These are phyloP conservation scores for Cubamyces lactineus DNA, from an alignment of 768 basidiomycete species.

Conservation along the genomic window DNA sequence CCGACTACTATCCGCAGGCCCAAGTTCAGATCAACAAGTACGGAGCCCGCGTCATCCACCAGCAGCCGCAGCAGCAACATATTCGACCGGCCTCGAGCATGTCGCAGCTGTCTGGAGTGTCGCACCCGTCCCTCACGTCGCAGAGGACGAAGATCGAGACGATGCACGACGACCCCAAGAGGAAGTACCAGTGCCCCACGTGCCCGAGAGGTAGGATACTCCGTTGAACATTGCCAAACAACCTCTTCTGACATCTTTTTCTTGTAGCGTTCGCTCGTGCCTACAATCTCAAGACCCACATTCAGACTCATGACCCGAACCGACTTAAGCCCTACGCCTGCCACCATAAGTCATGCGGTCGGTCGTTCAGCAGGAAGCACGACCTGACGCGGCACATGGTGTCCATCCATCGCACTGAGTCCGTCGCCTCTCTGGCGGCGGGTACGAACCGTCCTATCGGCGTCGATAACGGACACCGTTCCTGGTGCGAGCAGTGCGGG, in stretches of 20 bases:
- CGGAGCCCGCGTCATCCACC: conserved; percentile 28
- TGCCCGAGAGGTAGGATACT: conserved; percentile 66
- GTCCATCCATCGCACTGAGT: conserved; percentile 82
- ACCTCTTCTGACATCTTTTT: conserved; percentile 21
- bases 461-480: conserved; percentile 61
- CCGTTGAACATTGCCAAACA: neutral
- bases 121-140: conserved; percentile 30
- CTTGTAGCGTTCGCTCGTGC: conserved; percentile 83
- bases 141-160: conserved; percentile 41
- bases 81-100: conserved; percentile 63
- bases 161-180: conserved; percentile 64
- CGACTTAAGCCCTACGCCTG: conserved; percentile 89
- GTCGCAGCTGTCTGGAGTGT: conserved; percentile 50
- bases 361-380: conserved; percentile 93
- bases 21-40: conserved; percentile 30
- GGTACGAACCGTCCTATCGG: conserved; percentile 60
- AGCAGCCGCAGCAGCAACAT: conserved; percentile 35
- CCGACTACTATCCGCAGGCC: conserved; percentile 46
- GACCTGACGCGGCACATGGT: conserved; percentile 89
- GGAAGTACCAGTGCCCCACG: conserved; percentile 75
- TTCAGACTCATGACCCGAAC: conserved; percentile 93
- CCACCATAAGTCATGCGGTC: conserved; percentile 81
- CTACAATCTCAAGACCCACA: conserved; percentile 94
- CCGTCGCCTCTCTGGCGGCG: conserved; percentile 42
- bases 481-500: conserved; percentile 78